A percentile compares a stretch with the other conserved stretches of the same genome.
These are phyloP conservation scores for Neonectria sp. DNA, from an alignment of 2,329 filamentous ascomycete species.

Conservation along the genomic window DNA sequence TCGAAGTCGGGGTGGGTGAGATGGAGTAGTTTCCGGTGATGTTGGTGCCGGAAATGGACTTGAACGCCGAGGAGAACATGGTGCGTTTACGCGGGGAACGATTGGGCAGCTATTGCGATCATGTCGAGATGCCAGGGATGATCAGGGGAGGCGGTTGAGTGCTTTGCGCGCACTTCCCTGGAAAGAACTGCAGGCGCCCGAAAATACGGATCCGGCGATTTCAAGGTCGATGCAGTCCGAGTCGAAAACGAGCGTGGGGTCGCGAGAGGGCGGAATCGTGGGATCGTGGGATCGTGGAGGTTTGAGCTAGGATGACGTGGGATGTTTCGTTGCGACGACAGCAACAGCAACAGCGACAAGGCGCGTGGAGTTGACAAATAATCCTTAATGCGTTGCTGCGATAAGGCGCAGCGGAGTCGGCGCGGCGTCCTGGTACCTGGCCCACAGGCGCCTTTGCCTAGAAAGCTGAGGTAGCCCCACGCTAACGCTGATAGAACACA, in stretches of 20 bases:
- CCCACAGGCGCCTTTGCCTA: conserved; percentile 7
- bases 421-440: conserved; percentile 12
- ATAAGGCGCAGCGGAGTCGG: conserved; percentile 11
- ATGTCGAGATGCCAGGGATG: conserved; percentile 42
- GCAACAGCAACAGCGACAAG: conserved; percentile 8
- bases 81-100: conserved; percentile 40
- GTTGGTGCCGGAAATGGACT: conserved; percentile 91
- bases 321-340: conserved; percentile 23
- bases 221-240: not conserved
- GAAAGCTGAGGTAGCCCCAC: conserved; percentile 1
- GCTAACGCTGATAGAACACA: not conserved
- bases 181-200: not conserved
- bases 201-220: not conserved
- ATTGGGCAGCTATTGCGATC: conserved; percentile 41
- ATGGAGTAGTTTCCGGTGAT: conserved; percentile 94
- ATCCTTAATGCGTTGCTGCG: conserved; percentile 28
- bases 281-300: conserved; percentile 20
- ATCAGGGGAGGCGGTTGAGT: conserved; percentile 20
- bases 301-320: conserved; percentile 36
- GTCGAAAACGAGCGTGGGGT: conserved; percentile 27
- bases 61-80: conserved; percentile 96
- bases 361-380: conserved; percentile 44
- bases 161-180: conserved; percentile 14
- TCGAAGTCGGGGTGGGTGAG: conserved; percentile 80
- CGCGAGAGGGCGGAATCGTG: conserved; percentile 21